Conservation (phyloP, 2,329 filamentous ascomycete genomes). For the Pezicula neosporulosa region DNA sequence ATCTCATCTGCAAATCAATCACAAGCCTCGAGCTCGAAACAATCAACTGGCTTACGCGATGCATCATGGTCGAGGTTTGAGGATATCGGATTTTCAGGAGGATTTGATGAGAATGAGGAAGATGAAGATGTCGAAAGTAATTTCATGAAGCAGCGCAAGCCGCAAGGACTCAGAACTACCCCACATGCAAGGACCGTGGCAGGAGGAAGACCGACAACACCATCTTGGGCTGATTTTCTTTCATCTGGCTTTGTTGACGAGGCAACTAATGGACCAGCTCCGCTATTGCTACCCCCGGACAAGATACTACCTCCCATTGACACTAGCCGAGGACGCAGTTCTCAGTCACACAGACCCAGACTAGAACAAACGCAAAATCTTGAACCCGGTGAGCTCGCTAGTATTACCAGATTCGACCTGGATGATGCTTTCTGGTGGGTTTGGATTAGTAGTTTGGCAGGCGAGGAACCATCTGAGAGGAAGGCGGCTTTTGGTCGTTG, state of each 20-base stretch:
- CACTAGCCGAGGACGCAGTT: slow-evolving; percentile 71
- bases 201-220: slow-evolving; percentile 78
- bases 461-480: slow-evolving; percentile 78
- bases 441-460: slow-evolving; percentile 95
- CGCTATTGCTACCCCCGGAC: slow-evolving; percentile 82
- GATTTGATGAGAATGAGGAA: slow-evolving; percentile 68
- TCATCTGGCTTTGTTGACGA: slow-evolving; percentile 88
- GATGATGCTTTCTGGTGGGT: slow-evolving; percentile 99
- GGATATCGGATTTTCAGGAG: slow-evolving; percentile 83
- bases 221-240: slow-evolving; percentile 97
- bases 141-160: slow-evolving; percentile 32
- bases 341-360: slow-evolving; percentile 75
- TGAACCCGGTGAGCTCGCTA: slow-evolving; percentile 91
- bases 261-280: slow-evolving; percentile 56
- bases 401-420: slow-evolving; percentile 79
- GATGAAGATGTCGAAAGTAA: slow-evolving; percentile 49
- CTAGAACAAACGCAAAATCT: slow-evolving; percentile 66
- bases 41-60: slow-evolving; percentile 71
- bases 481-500: slow-evolving; percentile 95
- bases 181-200: slow-evolving; percentile 61
- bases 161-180: slow-evolving; percentile 57
- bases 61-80: slow-evolving; percentile 97
- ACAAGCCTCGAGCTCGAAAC: slow-evolving; percentile 65
- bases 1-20: slow-evolving; percentile 90
- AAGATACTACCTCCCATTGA: slow-evolving; percentile 86